phyloP scores from a whole-genome alignment of 2,329 filamentous ascomycete species.

The Xylariaceae sp. region DNA sequence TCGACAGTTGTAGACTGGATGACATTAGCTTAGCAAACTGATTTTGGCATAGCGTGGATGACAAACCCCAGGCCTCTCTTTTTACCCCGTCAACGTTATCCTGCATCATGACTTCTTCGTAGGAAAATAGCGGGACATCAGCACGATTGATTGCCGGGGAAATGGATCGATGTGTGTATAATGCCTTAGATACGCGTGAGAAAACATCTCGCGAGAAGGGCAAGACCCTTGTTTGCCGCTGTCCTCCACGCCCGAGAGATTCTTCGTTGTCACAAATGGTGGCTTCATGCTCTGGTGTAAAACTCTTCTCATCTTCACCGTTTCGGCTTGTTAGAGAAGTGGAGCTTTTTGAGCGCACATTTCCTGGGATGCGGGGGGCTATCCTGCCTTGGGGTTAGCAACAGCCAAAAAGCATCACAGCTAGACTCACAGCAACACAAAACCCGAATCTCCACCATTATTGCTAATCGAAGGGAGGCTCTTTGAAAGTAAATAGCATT shows the following conservation, averaged over 20 bases:
- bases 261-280: neutral
- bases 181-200: slow-evolving; percentile 14
- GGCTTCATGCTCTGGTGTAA: neutral
- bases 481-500: neutral
- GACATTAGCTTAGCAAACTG: neutral
- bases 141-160: slow-evolving; percentile 29
- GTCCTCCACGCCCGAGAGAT: neutral
- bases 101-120: slow-evolving; percentile 23
- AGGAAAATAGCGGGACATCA: slow-evolving; percentile 32
- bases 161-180: slow-evolving; percentile 30
- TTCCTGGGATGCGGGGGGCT: neutral
- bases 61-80: slow-evolving; percentile 3
- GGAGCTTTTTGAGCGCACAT: neutral
- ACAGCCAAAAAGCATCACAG: too few species aligned
- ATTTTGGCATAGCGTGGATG: neutral
- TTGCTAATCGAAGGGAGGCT: neutral
- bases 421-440: slow-evolving; percentile 2
- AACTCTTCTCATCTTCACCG: neutral
- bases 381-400: neutral
- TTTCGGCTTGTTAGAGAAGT: neutral
- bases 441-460: neutral
- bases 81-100: neutral
- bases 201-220: slow-evolving; percentile 31
- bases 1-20: slow-evolving; percentile 36
- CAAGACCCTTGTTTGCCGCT: neutral